phyloP scores from a whole-genome alignment of 148 eudicot species.

The Persicaria maculosa region DNA sequence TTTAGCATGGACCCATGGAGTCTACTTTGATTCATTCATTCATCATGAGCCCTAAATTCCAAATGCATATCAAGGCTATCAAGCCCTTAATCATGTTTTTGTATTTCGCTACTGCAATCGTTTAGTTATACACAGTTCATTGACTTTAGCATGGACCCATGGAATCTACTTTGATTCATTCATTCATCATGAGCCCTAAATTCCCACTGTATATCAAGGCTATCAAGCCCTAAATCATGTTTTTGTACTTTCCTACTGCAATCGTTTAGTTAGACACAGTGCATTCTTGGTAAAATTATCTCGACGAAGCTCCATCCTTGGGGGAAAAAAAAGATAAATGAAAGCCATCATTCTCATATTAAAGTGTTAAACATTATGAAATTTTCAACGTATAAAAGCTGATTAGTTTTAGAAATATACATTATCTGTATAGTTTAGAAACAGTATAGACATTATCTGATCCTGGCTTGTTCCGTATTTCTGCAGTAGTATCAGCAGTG shows the following conservation, averaged over 20 bases:
- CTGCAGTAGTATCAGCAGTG: conserved; percentile 97
- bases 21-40: background rate
- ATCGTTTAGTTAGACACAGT: background rate
- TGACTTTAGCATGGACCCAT: background rate
- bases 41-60: background rate
- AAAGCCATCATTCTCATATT: background rate
- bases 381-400: background rate
- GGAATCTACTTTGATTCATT: conserved; percentile 4
- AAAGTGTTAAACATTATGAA: background rate
- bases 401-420: background rate
- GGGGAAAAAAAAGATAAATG: background rate
- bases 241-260: background rate
- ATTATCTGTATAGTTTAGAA: background rate
- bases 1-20: background rate
- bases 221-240: background rate
- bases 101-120: background rate
- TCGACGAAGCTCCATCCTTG: background rate
- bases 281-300: background rate
- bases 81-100: background rate
- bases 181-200: background rate
- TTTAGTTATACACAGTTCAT: background rate
- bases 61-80: background rate
- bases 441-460: conserved; percentile 3
- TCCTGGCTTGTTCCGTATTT: background rate
- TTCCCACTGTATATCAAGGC: background rate